A percentile compares a stretch with the other conserved stretches of the same genome.
These are phyloP conservation scores for Protomyces lactucae-debilis DNA, from an alignment of 1,139 yeast genomes.

Conservation along the genomic window DNA sequence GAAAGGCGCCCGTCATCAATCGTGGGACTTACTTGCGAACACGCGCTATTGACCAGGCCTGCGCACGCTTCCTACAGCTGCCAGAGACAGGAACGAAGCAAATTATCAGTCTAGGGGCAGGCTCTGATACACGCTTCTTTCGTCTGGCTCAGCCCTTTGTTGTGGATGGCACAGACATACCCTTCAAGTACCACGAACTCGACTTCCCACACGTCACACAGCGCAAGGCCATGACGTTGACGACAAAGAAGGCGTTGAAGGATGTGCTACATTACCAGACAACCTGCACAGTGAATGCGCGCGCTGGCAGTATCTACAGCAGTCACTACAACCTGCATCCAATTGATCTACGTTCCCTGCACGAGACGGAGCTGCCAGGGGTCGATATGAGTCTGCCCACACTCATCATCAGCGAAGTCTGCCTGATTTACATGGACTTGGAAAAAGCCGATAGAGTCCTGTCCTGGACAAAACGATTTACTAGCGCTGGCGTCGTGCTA, in stretches of 20 bases:
- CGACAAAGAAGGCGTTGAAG: slow-evolving; percentile 22
- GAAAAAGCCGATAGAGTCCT: slow-evolving; percentile 53
- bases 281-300: slow-evolving; percentile 4
- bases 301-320: slow-evolving; percentile 13
- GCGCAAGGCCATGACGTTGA: slow-evolving; percentile 57
- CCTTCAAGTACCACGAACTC: slow-evolving; percentile 58
- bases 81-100: slow-evolving; percentile 44
- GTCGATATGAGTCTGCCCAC: slow-evolving; percentile 54
- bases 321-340: slow-evolving; percentile 12
- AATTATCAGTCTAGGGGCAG: slow-evolving; percentile 85
- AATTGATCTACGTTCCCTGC: slow-evolving; percentile 2
- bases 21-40: slow-evolving; percentile 76
- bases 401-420: slow-evolving; percentile 78
- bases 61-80: slow-evolving; percentile 47
- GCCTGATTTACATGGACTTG: slow-evolving; percentile 72
- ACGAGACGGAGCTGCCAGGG: slow-evolving; percentile 28
- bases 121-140: slow-evolving; percentile 84
- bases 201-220: slow-evolving; percentile 65
- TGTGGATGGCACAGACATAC: neutral
- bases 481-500: slow-evolving; percentile 38
- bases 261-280: neutral
- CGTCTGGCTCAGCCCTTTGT: slow-evolving; percentile 40
- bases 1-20: slow-evolving; percentile 61
- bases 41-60: slow-evolving; percentile 52
- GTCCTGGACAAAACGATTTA: slow-evolving; percentile 34